These are phyloP conservation scores for Helianthus tuberosus DNA, from an alignment of 129 eudicot genomes.

Conservation along the genomic window DNA sequence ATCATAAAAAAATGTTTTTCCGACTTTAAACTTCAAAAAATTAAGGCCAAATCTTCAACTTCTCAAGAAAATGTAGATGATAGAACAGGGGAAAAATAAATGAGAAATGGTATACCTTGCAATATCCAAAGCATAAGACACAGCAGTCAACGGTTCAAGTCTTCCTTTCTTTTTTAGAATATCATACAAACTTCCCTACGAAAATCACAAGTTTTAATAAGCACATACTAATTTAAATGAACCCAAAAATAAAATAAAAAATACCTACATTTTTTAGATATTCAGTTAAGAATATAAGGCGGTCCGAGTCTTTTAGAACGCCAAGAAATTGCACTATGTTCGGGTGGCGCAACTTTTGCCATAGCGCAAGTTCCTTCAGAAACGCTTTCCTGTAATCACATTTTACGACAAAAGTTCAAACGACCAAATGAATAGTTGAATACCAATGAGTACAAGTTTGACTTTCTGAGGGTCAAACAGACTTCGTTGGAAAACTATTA, in stretches of 20 bases:
- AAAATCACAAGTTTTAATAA: slow-evolving; percentile 5
- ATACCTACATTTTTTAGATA: slow-evolving; percentile 57
- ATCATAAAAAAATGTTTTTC: background rate
- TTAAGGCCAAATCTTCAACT: background rate
- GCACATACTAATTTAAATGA: slow-evolving; percentile 11
- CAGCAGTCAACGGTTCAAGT: slow-evolving; percentile 64
- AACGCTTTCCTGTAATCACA: slow-evolving; percentile 50
- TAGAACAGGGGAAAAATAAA: background rate
- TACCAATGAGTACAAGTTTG: background rate
- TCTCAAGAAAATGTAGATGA: background rate
- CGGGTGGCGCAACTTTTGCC: slow-evolving; percentile 72
- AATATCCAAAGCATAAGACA: slow-evolving; percentile 75
- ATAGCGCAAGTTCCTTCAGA: slow-evolving; percentile 63
- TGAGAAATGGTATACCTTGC: slow-evolving; percentile 55
- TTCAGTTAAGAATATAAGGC: slow-evolving; percentile 62
- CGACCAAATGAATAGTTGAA: slow-evolving; percentile 1
- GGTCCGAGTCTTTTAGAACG: slow-evolving; percentile 61
- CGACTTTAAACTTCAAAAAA: background rate
- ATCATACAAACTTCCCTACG: slow-evolving; percentile 71
- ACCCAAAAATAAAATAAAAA: slow-evolving; percentile 1
- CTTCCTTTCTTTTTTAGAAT: slow-evolving; percentile 64
- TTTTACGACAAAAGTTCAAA: background rate
- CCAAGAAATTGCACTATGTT: slow-evolving; percentile 81
- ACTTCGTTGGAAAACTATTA: background rate
- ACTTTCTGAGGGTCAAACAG: slow-evolving; percentile 19